Conservation (phyloP, 805 yeast species). For the Ogataea pilisensis region DNA sequence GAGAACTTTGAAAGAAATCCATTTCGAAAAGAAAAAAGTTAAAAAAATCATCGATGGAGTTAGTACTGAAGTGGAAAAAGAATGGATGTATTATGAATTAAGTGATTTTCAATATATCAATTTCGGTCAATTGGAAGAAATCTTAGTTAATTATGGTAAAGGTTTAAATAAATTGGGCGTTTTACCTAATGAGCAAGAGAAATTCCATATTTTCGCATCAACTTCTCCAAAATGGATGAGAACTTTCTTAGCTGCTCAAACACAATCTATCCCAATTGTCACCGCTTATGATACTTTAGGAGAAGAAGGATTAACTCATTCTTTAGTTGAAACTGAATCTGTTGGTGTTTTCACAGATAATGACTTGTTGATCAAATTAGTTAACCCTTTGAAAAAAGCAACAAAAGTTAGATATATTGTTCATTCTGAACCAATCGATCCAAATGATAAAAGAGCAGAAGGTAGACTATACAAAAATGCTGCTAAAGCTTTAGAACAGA, state of each 20-base stretch:
- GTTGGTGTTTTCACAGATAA: constrained; percentile 82
- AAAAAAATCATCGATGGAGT: constrained; percentile 77
- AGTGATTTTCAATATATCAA: constrained; percentile 66
- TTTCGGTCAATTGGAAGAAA: constrained; percentile 50
- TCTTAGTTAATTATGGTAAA: constrained; percentile 55
- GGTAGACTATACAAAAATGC: constrained; percentile 61
- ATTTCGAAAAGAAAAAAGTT: constrained; percentile 69
- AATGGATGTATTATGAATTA: constrained; percentile 83
- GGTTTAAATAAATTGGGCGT: constrained; percentile 78
- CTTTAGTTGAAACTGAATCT: constrained; percentile 78
- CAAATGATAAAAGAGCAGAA: constrained; percentile 56
- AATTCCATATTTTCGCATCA: constrained; percentile 79
- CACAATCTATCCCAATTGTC: constrained; percentile 81
- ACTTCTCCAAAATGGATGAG: constrained; percentile 93
- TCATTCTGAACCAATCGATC: constrained; percentile 58
- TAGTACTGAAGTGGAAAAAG: constrained; percentile 66
- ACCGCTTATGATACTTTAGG: constrained; percentile 97
- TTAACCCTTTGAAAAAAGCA: constrained; percentile 68
- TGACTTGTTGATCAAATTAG: constrained; percentile 57
- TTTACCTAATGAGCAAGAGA: constrained; percentile 52
- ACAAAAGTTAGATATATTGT: constrained; percentile 61
- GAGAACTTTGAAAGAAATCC: constrained; percentile 72
- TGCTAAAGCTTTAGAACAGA: constrained; percentile 50
- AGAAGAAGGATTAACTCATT: constrained; percentile 80
- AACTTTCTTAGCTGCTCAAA: constrained; percentile 69